Evolutionary conservation across 176 grass and related monocot genomes (phyloP).

Genomic region (Lolium rigidum): DNA sequence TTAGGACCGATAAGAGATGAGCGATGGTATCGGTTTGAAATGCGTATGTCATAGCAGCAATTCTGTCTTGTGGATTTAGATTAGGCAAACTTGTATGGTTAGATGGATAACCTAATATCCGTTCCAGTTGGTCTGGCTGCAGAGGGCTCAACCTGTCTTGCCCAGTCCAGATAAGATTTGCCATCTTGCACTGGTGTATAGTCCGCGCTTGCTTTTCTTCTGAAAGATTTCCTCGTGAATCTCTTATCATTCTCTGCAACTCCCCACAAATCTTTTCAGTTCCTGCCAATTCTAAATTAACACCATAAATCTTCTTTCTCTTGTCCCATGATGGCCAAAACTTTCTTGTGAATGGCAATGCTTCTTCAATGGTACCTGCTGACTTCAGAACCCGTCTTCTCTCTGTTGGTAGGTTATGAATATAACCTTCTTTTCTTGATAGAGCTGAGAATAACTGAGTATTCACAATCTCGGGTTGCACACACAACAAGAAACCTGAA

Average conservation of each 20-base stretch:
- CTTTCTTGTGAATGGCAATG: constrained; percentile 49
- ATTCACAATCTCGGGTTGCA: constrained; percentile 76
- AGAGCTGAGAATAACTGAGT: constrained; percentile 72
- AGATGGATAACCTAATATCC: constrained; percentile 70
- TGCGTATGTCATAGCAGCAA: constrained; percentile 52
- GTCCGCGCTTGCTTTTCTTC: constrained; percentile 46
- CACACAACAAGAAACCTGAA: constrained; percentile 61
- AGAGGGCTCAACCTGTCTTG: constrained; percentile 57
- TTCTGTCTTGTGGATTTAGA: constrained; percentile 50
- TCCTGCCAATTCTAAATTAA: constrained; percentile 39
- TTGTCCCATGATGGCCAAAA: constrained; percentile 85
- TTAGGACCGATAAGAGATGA: constrained; percentile 70
- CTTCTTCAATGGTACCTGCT: constrained; percentile 49
- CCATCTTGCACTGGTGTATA: constrained; percentile 59
- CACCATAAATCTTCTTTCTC: constrained; percentile 54
- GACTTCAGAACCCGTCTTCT: constrained; percentile 52
- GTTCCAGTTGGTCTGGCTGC: constrained; percentile 66
- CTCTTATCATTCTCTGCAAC: constrained; percentile 51
- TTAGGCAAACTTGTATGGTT: constrained; percentile 63
- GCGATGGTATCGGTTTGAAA: constrained; percentile 73
- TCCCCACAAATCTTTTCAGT: constrained; percentile 48
- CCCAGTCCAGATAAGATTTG: constrained; percentile 77
- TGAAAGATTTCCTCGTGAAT: constrained; percentile 59
- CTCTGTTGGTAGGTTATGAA: constrained; percentile 80
- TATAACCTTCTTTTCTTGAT: constrained; percentile 71